Conservation (phyloP, 805 yeast genomes). For the Metschnikowia baotianmanensis region DNA sequence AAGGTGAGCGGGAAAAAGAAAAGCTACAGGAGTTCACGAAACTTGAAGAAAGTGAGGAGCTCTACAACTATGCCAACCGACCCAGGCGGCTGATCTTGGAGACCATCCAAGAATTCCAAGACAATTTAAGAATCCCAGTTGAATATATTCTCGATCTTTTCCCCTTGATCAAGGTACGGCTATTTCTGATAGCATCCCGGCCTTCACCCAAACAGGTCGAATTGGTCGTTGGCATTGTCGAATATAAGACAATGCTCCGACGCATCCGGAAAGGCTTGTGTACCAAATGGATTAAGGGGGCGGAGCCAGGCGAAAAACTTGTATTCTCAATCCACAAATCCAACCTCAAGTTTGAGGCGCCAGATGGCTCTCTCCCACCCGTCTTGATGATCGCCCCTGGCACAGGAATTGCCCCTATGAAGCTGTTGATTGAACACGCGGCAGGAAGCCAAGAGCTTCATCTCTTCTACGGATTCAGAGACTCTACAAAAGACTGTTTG, state of each 20-base stretch:
- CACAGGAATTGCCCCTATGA: conserved; percentile 94
- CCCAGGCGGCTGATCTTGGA: conserved; percentile 89
- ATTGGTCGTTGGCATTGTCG: conserved; percentile 78
- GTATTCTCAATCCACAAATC: conserved; percentile 52
- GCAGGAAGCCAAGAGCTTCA: conserved; percentile 35
- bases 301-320: conserved; percentile 48
- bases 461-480: conserved; percentile 76
- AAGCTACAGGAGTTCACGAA: conserved; percentile 73
- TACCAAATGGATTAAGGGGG: conserved; percentile 64
- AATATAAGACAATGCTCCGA: conserved; percentile 78
- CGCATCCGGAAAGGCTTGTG: conserved; percentile 79
- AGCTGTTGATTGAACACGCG: conserved; percentile 55
- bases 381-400: conserved; percentile 85
- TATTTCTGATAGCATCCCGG: conserved; percentile 78
- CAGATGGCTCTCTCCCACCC: conserved; percentile 31
- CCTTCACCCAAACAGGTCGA: conserved; percentile 49
- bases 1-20: conserved; percentile 70
- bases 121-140: conserved; percentile 68
- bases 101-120: conserved; percentile 75
- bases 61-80: conserved; percentile 88
- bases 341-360: conserved; percentile 32
- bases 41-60: conserved; percentile 72
- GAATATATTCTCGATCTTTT: conserved; percentile 73
- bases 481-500: conserved; percentile 61
- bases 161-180: conserved; percentile 76